Base-by-base conservation (phyloP, 2,329 filamentous ascomycete species). In the Aciculosporium take region DNA sequence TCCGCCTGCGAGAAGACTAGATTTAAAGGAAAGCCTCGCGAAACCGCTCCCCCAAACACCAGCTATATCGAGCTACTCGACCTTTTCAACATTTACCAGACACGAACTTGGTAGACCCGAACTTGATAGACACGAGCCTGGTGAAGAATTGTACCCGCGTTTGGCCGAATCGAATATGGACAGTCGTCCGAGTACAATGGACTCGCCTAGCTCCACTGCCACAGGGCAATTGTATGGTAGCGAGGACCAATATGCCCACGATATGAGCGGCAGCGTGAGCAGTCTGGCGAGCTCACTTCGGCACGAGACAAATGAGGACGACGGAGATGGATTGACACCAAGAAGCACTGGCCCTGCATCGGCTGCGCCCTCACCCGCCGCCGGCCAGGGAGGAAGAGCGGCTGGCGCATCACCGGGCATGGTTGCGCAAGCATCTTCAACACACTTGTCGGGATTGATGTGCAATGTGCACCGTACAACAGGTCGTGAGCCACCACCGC, bases 401-500 rank as follows among this genome's bases (percentile, higher is more conserved):
- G 29, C 37, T 23, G 44, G 38, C 46, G 18, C 47, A 49, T 20
- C 40, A 10, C 54, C 58, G 54, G 64, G 63, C 12, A 70, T 66
- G 2, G 66, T 67, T 6, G 60, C 69, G 8, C 59, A 64, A 35
- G 61, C 65, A 2, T 65, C 66, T 1, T 74, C 72, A 0, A 64
- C 74, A 6, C 76, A 81, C 53, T 61, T 80, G 9, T 81, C 76
- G 0, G 76, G 76, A 0, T 57, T 81, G 41, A 79, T 81, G 75
- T 81, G 76, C 54, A 81, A 81, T 55, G 76, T 81, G n/a, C 76
- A 80, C 52, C 68, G 88, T 48, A 96, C 91, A 1, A 96, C 89
- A 0, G 91, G 91, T 28, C 79, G 79, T 46, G 88, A 96, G 56
- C 91, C 91, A 3, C 86, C 84, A 54, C 84, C 91, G 3, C 68